Evolutionary conservation across 2,329 filamentous ascomycete genomes (phyloP), one percentile per base, ranked within the genome.

Genomic region (Rasamsonia emersonii): DNA sequence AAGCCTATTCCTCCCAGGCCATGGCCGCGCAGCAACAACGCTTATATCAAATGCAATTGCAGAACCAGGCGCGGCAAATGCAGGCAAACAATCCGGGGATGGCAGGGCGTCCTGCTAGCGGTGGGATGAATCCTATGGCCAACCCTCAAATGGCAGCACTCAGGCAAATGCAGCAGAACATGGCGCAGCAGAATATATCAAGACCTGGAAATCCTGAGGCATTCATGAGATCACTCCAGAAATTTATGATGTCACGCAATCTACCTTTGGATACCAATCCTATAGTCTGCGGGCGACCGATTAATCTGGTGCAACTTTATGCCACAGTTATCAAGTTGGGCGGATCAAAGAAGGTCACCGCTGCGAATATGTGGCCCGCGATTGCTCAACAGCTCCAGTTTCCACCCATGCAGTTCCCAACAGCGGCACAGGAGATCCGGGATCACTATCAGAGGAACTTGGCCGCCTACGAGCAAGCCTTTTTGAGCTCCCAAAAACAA

Each of bases 1-100:
- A 64, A 36, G 64, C 65, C 33, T 70, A 71, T 37, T 64, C 70
- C 15, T 59, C 64, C 26, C 68, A 73, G 45, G 68, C 67, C 27
- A 71, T 82, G 41, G 80, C 84, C 24, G 79, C 84, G 49, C 78
- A 86, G 42, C 81, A 86, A 48, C 72, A 63, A 36, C 54, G 76
- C 35, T 62, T 80, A 29, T 89, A 93, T 49, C 84, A 93, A 46
- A 82, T 93, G 75, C 81, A 84, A 39, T 60, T 93, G 32, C 83
- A 93, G 48, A 76, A 81, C 35, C 83, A 88, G 48, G 71, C 82
- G 24, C 77, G 82, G 39, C 75, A 79, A 41, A 65, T 73, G 46
- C 56, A 65, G 39, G 58, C 59, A 27, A 61, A 54, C 39, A 64
- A 59, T 33, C 45, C 51, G 6, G 49, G 53, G 27, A 51, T 58